Conservation (phyloP, 331 rosid genomes). For the Saraca asoca region DNA sequence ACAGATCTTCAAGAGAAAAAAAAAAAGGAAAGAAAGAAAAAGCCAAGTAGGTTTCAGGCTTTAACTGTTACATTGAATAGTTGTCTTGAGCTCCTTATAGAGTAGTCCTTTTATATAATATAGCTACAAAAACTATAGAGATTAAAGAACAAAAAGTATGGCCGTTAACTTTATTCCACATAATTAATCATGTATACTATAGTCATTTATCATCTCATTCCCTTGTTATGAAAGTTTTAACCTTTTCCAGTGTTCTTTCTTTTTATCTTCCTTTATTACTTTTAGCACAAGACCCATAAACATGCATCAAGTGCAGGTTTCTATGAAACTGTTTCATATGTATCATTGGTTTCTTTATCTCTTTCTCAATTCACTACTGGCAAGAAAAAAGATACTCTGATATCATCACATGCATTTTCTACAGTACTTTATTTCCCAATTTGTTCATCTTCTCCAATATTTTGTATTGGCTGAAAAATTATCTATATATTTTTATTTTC, state of each 20-base stretch:
- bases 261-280: conserved; percentile 44
- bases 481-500: conserved; percentile 22
- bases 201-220: conserved; percentile 41
- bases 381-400: neutral
- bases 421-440: neutral
- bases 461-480: conserved; percentile 20
- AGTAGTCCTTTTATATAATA: conserved; percentile 21
- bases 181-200: conserved; percentile 44
- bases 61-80: conserved; percentile 68
- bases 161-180: conserved; percentile 57
- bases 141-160: conserved; percentile 40
- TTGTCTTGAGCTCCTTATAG: conserved; percentile 32
- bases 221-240: conserved; percentile 36
- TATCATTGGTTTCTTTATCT: conserved; percentile 2
- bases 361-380: neutral
- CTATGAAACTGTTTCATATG: conserved; percentile 12
- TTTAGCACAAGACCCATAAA: conserved; percentile 36
- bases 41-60: conserved; percentile 5
- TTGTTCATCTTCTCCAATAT: neutral
- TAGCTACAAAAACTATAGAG: neutral
- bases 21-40: conserved; percentile 21
- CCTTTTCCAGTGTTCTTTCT: conserved; percentile 45
- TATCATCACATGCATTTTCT: neutral
- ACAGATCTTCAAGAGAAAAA: conserved; percentile 9
- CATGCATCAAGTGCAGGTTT: conserved; percentile 26